A percentile compares a stretch with the other conserved stretches of the same genome.
phyloP scores from a whole-genome alignment of 305 asterid species.

The Fraxinus greggii region DNA sequence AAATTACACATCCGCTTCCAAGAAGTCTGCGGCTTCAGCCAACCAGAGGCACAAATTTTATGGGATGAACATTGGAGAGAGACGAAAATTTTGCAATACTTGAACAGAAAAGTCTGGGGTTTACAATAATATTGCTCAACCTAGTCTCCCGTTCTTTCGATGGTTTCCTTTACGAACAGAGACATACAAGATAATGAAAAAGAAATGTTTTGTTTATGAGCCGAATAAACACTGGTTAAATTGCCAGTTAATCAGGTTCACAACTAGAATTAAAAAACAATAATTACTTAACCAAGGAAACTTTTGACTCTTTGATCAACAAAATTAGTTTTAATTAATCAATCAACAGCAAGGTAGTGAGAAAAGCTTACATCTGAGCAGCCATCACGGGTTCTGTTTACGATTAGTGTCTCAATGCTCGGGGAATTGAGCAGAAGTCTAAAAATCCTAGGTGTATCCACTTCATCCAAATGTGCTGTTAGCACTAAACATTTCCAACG shows the following conservation, averaged over 20 bases:
- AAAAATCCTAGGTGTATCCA: not conserved
- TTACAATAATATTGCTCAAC: not conserved
- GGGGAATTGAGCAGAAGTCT: not conserved
- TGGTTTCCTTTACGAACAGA: not conserved
- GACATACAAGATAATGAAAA: not conserved
- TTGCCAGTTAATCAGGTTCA: not conserved
- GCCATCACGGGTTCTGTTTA: not conserved
- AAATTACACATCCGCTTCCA: not conserved
- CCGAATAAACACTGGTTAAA: not conserved
- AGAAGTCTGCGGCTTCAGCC: not conserved
- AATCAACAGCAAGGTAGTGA: not conserved
- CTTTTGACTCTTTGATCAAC: not conserved
- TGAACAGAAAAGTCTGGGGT: not conserved
- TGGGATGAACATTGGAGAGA: constrained; percentile 7
- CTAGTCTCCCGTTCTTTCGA: not conserved
- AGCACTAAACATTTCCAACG: not conserved
- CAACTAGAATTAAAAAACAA: not conserved
- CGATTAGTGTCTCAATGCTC: not conserved
- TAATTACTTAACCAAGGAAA: not conserved
- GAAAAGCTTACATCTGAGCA: not conserved
- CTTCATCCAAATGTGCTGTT: not conserved
- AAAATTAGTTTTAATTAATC: not conserved
- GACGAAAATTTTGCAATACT: not conserved
- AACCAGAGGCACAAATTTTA: constrained; percentile 4
- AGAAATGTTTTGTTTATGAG: not conserved